Percentiles rank a stretch among this genome's conserved stretches.
Conservation (phyloP, 2,329 filamentous ascomycete species). For the Aspergillus sp. region DNA sequence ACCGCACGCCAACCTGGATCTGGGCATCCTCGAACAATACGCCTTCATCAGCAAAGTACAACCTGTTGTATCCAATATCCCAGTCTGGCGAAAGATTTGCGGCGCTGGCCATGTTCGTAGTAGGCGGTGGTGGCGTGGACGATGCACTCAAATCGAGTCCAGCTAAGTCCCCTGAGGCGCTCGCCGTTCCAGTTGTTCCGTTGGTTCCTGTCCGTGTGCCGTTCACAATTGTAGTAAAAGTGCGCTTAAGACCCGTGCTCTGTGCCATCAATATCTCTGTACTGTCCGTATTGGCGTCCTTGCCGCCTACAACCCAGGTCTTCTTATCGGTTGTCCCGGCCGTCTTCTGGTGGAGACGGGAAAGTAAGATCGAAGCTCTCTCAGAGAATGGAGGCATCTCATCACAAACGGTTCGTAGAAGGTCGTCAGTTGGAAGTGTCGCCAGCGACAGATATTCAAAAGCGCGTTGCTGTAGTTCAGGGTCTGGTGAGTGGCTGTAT, state of each 20-base stretch:
- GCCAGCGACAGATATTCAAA: constrained; percentile 92
- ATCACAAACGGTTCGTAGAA: constrained; percentile 90
- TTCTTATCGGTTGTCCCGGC: constrained; percentile 89
- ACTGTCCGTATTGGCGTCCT: constrained; percentile 83
- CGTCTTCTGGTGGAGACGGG: constrained; percentile 90
- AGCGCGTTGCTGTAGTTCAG: constrained; percentile 91
- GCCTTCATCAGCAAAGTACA: constrained; percentile 78
- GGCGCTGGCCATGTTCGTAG: constrained; percentile 85
- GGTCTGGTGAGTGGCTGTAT: constrained; percentile 92
- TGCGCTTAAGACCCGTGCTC: constrained; percentile 78
- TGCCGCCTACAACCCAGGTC: constrained; percentile 97
- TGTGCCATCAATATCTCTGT: constrained; percentile 79
- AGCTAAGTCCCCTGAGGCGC: constrained; percentile 66
- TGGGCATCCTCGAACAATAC: constrained; percentile 94
- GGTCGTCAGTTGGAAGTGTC: constrained; percentile 81
- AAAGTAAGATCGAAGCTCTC: constrained; percentile 85
- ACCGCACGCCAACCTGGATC: constrained; percentile 86
- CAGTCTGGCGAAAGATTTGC: constrained; percentile 92
- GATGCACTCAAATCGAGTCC: constrained; percentile 76
- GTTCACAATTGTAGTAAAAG: constrained; percentile 65
- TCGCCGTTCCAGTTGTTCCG: constrained; percentile 37
- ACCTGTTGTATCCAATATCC: constrained; percentile 82
- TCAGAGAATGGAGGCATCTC: constrained; percentile 99
- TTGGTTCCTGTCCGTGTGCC: constrained; percentile 36
- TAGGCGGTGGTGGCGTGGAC: constrained; percentile 56